Evolutionary conservation across 352 stramenopile genomes (phyloP).

Genomic region (Globisporangium nagaii): DNA sequence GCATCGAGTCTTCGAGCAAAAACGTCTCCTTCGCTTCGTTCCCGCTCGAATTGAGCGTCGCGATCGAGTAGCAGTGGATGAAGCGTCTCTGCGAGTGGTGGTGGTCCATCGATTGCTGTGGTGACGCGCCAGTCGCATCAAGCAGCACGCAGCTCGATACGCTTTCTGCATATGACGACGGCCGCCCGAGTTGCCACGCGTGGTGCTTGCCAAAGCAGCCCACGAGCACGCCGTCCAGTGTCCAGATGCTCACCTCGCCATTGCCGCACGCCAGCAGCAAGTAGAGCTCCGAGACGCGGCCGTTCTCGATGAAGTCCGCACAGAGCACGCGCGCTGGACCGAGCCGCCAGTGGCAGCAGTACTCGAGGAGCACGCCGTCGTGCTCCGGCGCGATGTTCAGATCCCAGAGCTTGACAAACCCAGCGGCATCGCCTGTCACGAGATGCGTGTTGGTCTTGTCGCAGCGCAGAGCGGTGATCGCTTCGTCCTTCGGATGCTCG

Average conservation of each 20-base stretch:
- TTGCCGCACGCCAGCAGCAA: slow-evolving; percentile 55
- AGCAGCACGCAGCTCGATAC: slow-evolving; percentile 42
- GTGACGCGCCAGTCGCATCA: background rate
- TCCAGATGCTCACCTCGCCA: slow-evolving; percentile 71
- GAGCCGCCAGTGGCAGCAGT: slow-evolving; percentile 51
- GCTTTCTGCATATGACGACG: slow-evolving; percentile 35
- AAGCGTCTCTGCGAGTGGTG: slow-evolving; percentile 34
- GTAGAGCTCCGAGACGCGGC: slow-evolving; percentile 49
- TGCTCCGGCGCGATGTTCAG: slow-evolving; percentile 44
- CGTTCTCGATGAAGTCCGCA: slow-evolving; percentile 63
- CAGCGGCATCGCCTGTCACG: slow-evolving; percentile 48
- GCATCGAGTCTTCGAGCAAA: slow-evolving; percentile 70
- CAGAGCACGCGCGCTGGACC: slow-evolving; percentile 30
- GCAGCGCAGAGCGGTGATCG: slow-evolving; percentile 42
- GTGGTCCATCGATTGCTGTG: too few species aligned
- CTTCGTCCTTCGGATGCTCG: slow-evolving; percentile 28
- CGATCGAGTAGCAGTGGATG: slow-evolving; percentile 54
- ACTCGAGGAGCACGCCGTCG: slow-evolving; percentile 50
- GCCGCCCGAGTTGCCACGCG: slow-evolving; percentile 52
- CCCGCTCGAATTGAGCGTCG: slow-evolving; percentile 30
- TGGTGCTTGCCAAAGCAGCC: slow-evolving; percentile 63
- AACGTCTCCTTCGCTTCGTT: slow-evolving; percentile 39
- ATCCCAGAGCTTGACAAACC: slow-evolving; percentile 64
- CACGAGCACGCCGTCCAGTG: slow-evolving; percentile 57
- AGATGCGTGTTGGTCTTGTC: slow-evolving; percentile 60